phyloP scores from a whole-genome alignment of 495 filamentous ascomycete genomes.

The Xylaria sp. region DNA sequence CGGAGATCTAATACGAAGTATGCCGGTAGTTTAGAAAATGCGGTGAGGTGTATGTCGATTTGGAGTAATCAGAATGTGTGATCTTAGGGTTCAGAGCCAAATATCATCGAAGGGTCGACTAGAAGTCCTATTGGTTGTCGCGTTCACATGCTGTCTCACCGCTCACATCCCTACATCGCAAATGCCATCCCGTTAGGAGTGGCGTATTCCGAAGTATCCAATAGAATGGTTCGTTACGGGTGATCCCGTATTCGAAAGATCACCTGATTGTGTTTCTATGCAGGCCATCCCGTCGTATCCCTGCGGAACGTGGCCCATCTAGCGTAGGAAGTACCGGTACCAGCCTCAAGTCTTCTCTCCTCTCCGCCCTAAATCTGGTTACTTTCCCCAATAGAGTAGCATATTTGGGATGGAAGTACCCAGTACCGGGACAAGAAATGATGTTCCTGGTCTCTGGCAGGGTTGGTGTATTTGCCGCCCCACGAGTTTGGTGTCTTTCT shows the following conservation, averaged over 20 bases:
- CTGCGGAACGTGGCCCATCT: slow-evolving; percentile 12
- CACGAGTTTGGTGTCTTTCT: not conserved
- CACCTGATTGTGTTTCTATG: slow-evolving; percentile 20
- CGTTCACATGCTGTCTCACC: not conserved
- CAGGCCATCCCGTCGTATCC: slow-evolving; percentile 20
- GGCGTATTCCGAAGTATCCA: not conserved
- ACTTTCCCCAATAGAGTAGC: slow-evolving; percentile 20
- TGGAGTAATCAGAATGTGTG: not conserved
- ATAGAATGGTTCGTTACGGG: slow-evolving; percentile 2
- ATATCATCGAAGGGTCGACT: not conserved
- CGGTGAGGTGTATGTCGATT: not conserved
- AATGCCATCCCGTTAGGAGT: not conserved
- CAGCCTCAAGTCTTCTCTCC: not conserved
- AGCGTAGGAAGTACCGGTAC: slow-evolving; percentile 18
- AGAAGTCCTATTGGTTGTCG: not conserved
- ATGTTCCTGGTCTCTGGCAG: not conserved
- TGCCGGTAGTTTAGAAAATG: not conserved
- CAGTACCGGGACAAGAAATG: slow-evolving; percentile 1
- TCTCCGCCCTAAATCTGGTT: not conserved
- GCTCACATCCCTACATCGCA: not conserved
- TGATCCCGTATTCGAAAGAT: not conserved
- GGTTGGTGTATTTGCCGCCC: slow-evolving; percentile 3
- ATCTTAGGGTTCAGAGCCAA: not conserved
- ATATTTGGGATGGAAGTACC: not conserved
- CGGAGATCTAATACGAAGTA: not conserved